phyloP scores from a whole-genome alignment of 2,329 filamentous ascomycete species.

The Spiromastix sp. region DNA sequence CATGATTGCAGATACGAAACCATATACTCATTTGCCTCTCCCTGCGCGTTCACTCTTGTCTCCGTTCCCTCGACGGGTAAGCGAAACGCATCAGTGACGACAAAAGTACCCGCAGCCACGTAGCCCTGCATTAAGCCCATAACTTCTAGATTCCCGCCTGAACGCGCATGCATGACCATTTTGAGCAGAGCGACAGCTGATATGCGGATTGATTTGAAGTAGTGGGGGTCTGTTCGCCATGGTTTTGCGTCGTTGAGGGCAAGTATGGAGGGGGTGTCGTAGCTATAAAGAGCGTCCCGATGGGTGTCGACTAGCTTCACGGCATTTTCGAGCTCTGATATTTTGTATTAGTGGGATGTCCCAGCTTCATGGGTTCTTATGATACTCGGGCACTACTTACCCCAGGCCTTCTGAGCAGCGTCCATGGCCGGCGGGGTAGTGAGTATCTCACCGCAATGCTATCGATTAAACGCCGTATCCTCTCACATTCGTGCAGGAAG shows the following conservation, averaged over 20 bases:
- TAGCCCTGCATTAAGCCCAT: constrained; percentile 99
- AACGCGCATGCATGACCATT: constrained; percentile 99
- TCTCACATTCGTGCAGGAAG: no score
- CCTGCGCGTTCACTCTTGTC: constrained; percentile 90
- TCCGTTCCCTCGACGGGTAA: constrained; percentile 97
- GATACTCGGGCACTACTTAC: constrained; percentile 28
- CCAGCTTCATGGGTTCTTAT: neutral
- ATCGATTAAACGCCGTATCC: no score
- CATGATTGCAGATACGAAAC: constrained; percentile 70
- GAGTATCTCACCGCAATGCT: no score
- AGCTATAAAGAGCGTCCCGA: constrained; percentile 85
- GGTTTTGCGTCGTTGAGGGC: constrained; percentile 54
- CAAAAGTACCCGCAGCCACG: constrained; percentile 68
- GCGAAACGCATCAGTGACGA: constrained; percentile 89
- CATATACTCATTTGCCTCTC: constrained; percentile 95
- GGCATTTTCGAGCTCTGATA: constrained; percentile 74
- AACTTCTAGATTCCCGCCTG: constrained; percentile 80
- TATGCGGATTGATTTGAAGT: constrained; percentile 91
- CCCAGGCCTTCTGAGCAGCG: constrained; percentile 51
- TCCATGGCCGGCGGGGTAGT: constrained; percentile 38
- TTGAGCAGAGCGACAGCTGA: constrained; percentile 90
- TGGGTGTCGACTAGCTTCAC: constrained; percentile 72
- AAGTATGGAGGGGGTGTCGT: constrained; percentile 60
- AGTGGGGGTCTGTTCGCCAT: constrained; percentile 67
- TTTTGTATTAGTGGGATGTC: neutral